A percentile compares a stretch with the other conserved stretches of the same genome.
Conservation (phyloP, 345 rosid species). For the Pugionium cornutum region DNA sequence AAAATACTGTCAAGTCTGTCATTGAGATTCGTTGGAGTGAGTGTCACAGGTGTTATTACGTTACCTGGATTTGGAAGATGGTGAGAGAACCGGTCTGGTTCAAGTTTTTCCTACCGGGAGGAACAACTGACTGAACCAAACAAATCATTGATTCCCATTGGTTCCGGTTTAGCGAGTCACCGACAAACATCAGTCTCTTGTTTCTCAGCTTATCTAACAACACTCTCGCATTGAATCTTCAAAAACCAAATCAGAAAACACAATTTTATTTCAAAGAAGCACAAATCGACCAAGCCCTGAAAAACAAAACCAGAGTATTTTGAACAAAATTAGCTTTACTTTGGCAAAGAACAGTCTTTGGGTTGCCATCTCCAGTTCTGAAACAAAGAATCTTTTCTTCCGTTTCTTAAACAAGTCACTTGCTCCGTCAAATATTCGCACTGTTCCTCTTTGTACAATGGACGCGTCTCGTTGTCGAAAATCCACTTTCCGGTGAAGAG, state of each 20-base stretch:
- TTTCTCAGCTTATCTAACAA: constrained; percentile 83
- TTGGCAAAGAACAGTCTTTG: constrained; percentile 78
- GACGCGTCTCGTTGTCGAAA: constrained; percentile 59
- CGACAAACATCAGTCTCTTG: constrained; percentile 95
- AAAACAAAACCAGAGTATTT: neutral
- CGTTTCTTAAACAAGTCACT: constrained; percentile 89
- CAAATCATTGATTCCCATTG: constrained; percentile 99
- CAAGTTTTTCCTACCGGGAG: constrained; percentile 65
- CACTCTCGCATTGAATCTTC: constrained; percentile 69
- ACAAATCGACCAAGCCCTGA: neutral
- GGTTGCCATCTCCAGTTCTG: constrained; percentile 99
- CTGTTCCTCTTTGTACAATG: constrained; percentile 76
- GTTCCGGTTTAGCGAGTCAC: constrained; percentile 92
- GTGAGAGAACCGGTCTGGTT: constrained; percentile 63
- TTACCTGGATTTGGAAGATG: constrained; percentile 74
- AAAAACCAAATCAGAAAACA: neutral
- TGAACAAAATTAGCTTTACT: constrained; percentile 37
- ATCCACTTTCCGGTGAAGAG: constrained; percentile 88
- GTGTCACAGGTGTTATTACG: constrained; percentile 5
- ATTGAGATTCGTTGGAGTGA: neutral
- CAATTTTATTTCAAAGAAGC: neutral
- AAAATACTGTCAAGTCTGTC: neutral
- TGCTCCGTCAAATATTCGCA: constrained; percentile 83
- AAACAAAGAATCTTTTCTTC: constrained; percentile 74
- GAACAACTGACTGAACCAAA: constrained; percentile 78